Evolutionary conservation across 2,329 filamentous ascomycete genomes (phyloP), one percentile per base, ranked within the genome.

Genomic region (Albifimbria verrucaria): DNA sequence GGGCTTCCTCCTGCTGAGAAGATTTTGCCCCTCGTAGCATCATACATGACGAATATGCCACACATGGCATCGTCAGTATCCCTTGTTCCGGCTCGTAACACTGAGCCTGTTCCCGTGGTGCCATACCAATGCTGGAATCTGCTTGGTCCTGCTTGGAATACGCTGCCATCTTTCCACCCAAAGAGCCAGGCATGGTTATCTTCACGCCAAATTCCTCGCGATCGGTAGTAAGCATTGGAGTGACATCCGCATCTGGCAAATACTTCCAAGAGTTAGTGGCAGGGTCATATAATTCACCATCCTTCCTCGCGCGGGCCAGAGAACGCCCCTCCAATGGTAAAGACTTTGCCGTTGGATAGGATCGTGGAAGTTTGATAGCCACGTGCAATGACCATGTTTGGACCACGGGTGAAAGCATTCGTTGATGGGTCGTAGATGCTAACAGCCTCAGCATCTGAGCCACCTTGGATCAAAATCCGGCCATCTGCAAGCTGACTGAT

Each of bases 261-360:
- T 67, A 58, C 0, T 68, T 74, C 81, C 81, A 85, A 2, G 63
- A 64, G 28, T 79, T 73, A 3, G 67, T 59, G 1, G 54, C 61
- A 1, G 77, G 72, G 52, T 79, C 66, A 61, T 75, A 83, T 17
- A 83, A 63, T 59, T 86, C 83, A 42, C 79, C 82, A 53, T 82
- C 76, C 69, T 85, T 85, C 71, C 28, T 75, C 72, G 3, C 59
- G 52, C 0, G 69, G 74, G 24, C 81, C 82, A 9, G 72, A 77
- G 58, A 62, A 72, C 0, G 78, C 81, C 4, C 83, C 82, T n/a
- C 83, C 82, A 39, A 85, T 83, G 17, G 73, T 76, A 63, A 85
- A 86, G 21, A 84, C 73, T 0, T 74, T 68, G 5, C 82, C 82
- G 54, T 82, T 73, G 0, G 79, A 79, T 1, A 76, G 60, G 0